Evolutionary conservation across 2,329 filamentous ascomycete species (phyloP).

Genomic region (Ophiosphaerella korrae): DNA sequence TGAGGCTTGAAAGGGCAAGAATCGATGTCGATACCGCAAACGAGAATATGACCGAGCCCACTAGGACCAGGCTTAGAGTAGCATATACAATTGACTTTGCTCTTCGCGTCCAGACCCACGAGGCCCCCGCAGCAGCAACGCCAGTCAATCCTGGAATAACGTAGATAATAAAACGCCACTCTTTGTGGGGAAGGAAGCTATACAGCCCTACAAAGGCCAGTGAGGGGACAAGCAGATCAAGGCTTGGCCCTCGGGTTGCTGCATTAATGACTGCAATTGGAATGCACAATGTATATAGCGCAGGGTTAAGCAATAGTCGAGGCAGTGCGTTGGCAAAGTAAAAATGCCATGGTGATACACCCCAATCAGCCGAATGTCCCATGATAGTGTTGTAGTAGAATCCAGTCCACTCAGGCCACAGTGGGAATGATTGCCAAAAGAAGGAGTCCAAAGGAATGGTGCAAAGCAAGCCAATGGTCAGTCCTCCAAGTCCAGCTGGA

Average conservation of each 20-base stretch:
- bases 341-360: slow-evolving; percentile 80
- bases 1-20: slow-evolving; percentile 81
- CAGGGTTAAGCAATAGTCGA: slow-evolving; percentile 80
- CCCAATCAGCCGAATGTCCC: slow-evolving; percentile 85
- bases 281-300: slow-evolving; percentile 61
- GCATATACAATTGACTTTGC: slow-evolving; percentile 64
- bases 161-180: slow-evolving; percentile 94
- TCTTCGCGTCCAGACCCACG: slow-evolving; percentile 65
- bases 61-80: slow-evolving; percentile 60
- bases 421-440: slow-evolving; percentile 78
- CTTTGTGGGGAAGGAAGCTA: slow-evolving; percentile 91
- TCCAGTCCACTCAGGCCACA: slow-evolving; percentile 89
- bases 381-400: slow-evolving; percentile 92
- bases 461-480: slow-evolving; percentile 67
- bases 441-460: slow-evolving; percentile 85
- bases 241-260: slow-evolving; percentile 45
- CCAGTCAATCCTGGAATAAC: slow-evolving; percentile 80
- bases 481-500: slow-evolving; percentile 68
- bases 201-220: slow-evolving; percentile 78
- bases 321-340: slow-evolving; percentile 85
- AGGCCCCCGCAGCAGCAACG: slow-evolving; percentile 73
- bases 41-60: slow-evolving; percentile 64
- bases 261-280: slow-evolving; percentile 58
- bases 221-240: slow-evolving; percentile 67
- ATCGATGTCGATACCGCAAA: slow-evolving; percentile 68